Percentiles rank a stretch among this genome's conserved stretches.
These are phyloP conservation scores for Acanthochlamys bracteata DNA, from an alignment of 106 monocot genomes.

Conservation along the genomic window DNA sequence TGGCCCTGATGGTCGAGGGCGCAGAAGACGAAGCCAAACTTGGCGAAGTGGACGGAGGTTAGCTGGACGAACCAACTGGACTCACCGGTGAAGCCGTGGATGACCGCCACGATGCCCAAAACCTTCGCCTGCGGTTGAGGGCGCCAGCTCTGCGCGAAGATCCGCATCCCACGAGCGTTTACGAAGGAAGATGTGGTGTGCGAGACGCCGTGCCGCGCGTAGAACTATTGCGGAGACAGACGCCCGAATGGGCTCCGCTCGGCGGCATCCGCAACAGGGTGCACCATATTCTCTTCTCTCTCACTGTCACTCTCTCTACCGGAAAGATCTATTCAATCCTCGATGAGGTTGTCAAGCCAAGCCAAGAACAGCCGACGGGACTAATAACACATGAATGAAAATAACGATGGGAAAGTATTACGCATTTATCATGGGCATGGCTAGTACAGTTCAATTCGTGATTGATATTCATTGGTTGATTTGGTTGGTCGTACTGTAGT, in stretches of 20 bases:
- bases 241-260: constrained; percentile 62
- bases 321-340: not conserved
- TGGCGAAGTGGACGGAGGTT: constrained; percentile 63
- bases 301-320: not conserved
- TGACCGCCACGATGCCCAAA: constrained; percentile 37
- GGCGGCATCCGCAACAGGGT: constrained; percentile 73
- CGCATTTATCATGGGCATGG: too few species aligned
- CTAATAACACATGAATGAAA: too few species aligned
- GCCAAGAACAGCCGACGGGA: too few species aligned
- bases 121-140: constrained; percentile 21
- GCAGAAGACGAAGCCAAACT: constrained; percentile 67
- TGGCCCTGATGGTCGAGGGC: constrained; percentile 93
- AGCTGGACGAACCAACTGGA: constrained; percentile 78
- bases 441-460: not conserved
- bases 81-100: constrained; percentile 82
- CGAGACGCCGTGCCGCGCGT: constrained; percentile 51
- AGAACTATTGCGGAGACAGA: constrained; percentile 61
- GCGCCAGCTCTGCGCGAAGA: constrained; percentile 80
- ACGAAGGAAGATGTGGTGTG: constrained; percentile 70
- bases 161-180: constrained; percentile 57
- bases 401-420: too few species aligned
- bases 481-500: too few species aligned
- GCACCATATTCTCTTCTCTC: constrained; percentile 18
- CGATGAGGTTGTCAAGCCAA: not conserved
- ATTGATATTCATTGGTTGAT: too few species aligned